Evolutionary conservation across 2,329 filamentous ascomycete species (phyloP), one percentile per base, ranked within the genome.

Genomic region (Scytalidium sp.): DNA sequence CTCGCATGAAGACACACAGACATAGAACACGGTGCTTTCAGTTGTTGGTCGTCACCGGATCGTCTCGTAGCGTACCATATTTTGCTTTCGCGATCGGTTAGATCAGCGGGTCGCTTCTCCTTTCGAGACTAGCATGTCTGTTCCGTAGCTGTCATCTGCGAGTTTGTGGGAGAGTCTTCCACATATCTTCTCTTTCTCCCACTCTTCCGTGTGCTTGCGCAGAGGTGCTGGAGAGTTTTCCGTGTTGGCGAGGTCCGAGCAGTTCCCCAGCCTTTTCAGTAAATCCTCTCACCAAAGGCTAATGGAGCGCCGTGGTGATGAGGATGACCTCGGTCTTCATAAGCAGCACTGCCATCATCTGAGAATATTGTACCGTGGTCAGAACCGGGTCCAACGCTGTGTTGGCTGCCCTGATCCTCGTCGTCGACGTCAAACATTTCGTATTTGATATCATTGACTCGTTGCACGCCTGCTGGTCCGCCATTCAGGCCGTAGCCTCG

Each of bases 361-460:
- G 32, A 36, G 13, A 36, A 36, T 10, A 36, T 36, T 10, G 32
- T 36, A n/a, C 32, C 32, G 17, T 36, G 32, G 11, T 36, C 32
- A n/a, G 32, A 36, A n/a, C 15, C 17, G 6, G 32, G 32, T 36
- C 32, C 32, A 6, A 36, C 41, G 41, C 45, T 41, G 13, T 63
- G 60, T 32, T 66, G 69, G 36, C 64, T 66, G 19, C 57, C 49
- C 36, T 70, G 61, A 48, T 64, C 68, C 29, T 66, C 65, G 25
- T 73, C 69, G n/a, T 75, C 71, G 41, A 71, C 68, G 32, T 76
- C 75, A 51, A 73, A 76, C 60, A 77, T 70, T 25, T 70, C 70
- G 52, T 76, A 79, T 39, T 64, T 56, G 21, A 32, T 39, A 41
- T 41, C 46, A 10, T 46, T 46, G 49, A 47, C 53, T 49, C 45